A percentile compares a stretch with the other conserved stretches of the same genome.
phyloP scores from a whole-genome alignment of 2,329 filamentous ascomycete genomes.

The Trichoderma breve region DNA sequence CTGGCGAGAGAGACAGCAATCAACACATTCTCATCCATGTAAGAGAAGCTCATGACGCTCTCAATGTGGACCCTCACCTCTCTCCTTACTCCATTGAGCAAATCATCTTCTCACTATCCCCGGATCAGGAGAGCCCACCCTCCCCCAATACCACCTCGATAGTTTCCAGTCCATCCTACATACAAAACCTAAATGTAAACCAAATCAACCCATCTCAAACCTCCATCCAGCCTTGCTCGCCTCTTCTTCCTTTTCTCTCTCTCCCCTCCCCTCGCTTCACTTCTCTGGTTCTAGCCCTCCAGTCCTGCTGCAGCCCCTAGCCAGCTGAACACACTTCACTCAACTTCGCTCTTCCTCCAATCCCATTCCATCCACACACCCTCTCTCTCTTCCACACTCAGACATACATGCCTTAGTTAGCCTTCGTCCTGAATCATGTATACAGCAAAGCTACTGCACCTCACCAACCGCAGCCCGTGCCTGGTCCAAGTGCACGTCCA shows the following conservation, averaged over 20 bases:
- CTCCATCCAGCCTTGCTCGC: not conserved
- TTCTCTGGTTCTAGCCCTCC: not conserved
- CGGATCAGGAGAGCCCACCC: not conserved
- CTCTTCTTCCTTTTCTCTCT: not conserved
- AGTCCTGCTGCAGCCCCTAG: not conserved
- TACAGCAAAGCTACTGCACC: not conserved
- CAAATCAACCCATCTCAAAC: not conserved
- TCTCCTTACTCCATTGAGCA: not conserved
- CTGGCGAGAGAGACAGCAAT: not conserved
- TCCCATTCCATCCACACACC: not conserved
- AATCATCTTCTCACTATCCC: not conserved
- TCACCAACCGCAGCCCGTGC: not conserved
- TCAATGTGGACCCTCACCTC: not conserved
- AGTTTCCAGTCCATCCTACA: not conserved
- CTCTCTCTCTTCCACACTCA: not conserved
- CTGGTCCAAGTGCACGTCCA: not conserved
- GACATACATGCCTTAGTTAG: not conserved
- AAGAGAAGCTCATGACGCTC: not conserved
- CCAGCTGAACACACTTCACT: constrained; percentile 6
- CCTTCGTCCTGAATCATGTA: not conserved
- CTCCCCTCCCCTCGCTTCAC: not conserved
- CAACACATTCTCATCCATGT: not conserved
- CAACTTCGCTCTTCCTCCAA: not conserved
- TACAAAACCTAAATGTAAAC: not conserved
- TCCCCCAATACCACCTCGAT: not conserved